These are phyloP conservation scores for Crassisporium funariophilum DNA, from an alignment of 768 basidiomycete species.

Conservation along the genomic window DNA sequence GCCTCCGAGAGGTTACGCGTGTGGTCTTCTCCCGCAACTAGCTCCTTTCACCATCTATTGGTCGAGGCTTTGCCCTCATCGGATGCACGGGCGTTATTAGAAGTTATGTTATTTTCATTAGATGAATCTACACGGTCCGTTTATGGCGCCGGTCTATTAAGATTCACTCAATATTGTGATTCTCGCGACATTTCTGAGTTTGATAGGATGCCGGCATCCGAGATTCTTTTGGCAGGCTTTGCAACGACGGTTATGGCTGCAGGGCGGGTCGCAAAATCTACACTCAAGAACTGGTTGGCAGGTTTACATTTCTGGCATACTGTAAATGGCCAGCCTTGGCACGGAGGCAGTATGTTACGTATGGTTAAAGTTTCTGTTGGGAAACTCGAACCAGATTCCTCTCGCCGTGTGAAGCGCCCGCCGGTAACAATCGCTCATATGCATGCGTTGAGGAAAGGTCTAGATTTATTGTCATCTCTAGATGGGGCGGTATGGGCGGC, in stretches of 20 bases:
- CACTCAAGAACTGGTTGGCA: conserved; percentile 31
- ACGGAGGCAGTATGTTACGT: conserved; percentile 23
- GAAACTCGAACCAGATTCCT: not conserved
- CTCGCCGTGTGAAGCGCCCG: not conserved
- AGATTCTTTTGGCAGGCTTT: conserved; percentile 28
- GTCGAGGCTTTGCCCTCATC: not conserved
- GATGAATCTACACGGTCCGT: not conserved
- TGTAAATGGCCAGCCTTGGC: conserved; percentile 32
- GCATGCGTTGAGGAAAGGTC: not conserved
- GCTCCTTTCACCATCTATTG: not conserved
- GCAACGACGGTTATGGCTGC: conserved; percentile 19
- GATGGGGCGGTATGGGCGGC: conserved; percentile 31
- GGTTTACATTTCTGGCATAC: conserved; percentile 36
- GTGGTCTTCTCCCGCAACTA: not conserved
- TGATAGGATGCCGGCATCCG: conserved; percentile 29
- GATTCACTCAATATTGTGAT: conserved; percentile 37
- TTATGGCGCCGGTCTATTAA: conserved; percentile 35
- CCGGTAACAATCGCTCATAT: not conserved
- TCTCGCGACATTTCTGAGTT: conserved; percentile 19
- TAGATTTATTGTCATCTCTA: not conserved
- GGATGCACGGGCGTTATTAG: not conserved
- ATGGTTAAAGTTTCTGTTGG: conserved; percentile 3
- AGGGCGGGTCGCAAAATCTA: conserved; percentile 13
- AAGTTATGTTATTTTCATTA: conserved; percentile 5
- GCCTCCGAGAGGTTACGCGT: not conserved